phyloP scores from a whole-genome alignment of 225 moss, liverwort and hornwort genomes.

The Bryum argenteum region DNA sequence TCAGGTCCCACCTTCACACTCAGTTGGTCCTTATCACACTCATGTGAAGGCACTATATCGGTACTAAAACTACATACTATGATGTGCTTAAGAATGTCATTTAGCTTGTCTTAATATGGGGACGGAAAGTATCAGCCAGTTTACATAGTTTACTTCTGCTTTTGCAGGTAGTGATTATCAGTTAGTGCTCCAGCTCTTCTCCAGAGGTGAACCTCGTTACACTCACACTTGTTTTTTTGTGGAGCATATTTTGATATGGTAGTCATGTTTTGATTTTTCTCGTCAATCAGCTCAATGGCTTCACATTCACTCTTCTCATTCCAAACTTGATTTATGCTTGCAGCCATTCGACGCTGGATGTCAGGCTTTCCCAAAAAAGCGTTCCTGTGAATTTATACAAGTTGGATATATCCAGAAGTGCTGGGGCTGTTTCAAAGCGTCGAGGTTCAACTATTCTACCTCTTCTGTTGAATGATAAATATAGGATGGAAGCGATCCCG shows the following conservation, averaged over 20 bases:
- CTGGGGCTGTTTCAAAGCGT: background rate
- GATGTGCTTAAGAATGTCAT: no score
- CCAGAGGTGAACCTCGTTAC: conserved; percentile 12
- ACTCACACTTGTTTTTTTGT: background rate
- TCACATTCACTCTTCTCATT: background rate
- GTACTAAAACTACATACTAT: no score
- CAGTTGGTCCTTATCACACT: background rate
- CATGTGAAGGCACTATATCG: no score
- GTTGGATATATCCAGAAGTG: background rate
- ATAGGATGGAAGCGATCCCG: background rate
- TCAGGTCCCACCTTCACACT: conserved; percentile 30
- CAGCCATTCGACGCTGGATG: background rate
- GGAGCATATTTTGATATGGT: background rate
- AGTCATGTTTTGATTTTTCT: background rate
- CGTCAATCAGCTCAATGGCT: background rate
- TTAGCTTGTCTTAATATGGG: background rate
- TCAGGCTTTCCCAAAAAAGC: background rate
- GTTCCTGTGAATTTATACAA: conserved; percentile 7
- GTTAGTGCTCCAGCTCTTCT: conserved; percentile 18
- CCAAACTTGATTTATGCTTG: background rate
- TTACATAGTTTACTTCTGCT: conserved; percentile 3
- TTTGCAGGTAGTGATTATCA: conserved; percentile 28
- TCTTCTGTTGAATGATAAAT: background rate
- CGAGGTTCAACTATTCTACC: background rate
- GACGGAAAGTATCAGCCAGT: background rate